These are phyloP conservation scores for Elaeis guineensis DNA, from an alignment of 176 grass and related monocot genomes.

Conservation along the genomic window DNA sequence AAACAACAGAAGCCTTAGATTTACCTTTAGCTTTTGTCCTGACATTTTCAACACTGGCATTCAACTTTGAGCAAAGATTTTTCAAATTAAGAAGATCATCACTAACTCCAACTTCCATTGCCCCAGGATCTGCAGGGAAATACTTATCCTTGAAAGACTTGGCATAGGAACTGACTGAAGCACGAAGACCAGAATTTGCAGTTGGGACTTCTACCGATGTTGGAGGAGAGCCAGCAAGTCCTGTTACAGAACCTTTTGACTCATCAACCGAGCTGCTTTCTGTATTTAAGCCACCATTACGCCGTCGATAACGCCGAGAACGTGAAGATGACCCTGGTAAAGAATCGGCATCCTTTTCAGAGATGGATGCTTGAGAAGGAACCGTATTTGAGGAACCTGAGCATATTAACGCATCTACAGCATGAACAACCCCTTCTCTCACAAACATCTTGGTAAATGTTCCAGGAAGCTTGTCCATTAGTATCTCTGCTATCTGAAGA, in stretches of 20 bases:
- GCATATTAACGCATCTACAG: conserved; percentile 62
- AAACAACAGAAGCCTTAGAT: conserved; percentile 36
- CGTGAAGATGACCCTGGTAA: conserved; percentile 39
- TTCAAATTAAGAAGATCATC: conserved; percentile 65
- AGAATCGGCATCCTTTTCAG: conserved; percentile 35
- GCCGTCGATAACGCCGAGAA: conserved; percentile 51
- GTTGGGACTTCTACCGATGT: conserved; percentile 26
- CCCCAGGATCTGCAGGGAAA: conserved; percentile 46
- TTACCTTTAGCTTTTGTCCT: conserved; percentile 72
- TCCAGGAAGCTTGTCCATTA: conserved; percentile 81
- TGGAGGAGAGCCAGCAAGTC: conserved; percentile 21
- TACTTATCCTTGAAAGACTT: conserved; percentile 76
- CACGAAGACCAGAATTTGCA: conserved; percentile 37
- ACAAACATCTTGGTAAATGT: conserved; percentile 86
- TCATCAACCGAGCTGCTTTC: conserved; percentile 43
- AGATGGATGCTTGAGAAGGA: conserved; percentile 28
- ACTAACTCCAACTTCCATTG: conserved; percentile 52
- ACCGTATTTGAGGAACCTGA: conserved; percentile 28
- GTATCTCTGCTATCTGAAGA: conserved; percentile 75
- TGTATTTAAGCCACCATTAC: conserved; percentile 23
- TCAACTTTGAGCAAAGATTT: conserved; percentile 61
- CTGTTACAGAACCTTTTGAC: conserved; percentile 35
- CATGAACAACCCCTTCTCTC: conserved; percentile 91
- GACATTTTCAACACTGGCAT: conserved; percentile 36
- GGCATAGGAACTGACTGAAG: conserved; percentile 56